Evolutionary conservation across 2,329 filamentous ascomycete genomes (phyloP).

Genomic region (Trichophaea hybrida): DNA sequence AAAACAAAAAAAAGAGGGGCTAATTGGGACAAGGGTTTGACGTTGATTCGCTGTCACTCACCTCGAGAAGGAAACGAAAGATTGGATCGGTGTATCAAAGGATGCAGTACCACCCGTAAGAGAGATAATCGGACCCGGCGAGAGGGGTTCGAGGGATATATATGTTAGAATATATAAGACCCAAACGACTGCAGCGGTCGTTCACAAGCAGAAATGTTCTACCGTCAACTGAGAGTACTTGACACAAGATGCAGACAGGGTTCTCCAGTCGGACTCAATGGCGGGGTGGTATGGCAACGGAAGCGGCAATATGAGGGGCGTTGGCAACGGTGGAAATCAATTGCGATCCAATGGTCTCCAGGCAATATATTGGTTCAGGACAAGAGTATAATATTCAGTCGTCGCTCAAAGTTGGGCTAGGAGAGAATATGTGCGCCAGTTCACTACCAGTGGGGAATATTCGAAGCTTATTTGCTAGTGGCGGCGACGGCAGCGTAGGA

Average conservation of each 20-base stretch:
- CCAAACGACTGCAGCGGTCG: too few relatives aligned
- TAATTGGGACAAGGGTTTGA: constrained; percentile 13
- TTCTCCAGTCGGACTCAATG: too few relatives aligned
- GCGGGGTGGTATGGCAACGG: too few relatives aligned
- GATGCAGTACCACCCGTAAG: background rate
- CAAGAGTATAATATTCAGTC: background rate
- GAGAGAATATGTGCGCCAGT: background rate
- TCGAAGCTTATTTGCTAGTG: background rate
- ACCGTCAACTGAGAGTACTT: too few relatives aligned
- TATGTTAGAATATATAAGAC: too few relatives aligned
- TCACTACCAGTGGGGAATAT: background rate
- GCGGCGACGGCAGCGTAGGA: background rate
- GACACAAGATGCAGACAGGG: too few relatives aligned
- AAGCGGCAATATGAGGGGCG: too few relatives aligned
- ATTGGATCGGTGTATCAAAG: background rate
- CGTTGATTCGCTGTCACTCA: constrained; percentile 21
- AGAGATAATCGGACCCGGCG: background rate
- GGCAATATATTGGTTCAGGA: background rate
- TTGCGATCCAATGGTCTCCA: too few relatives aligned
- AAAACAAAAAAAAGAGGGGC: constrained; percentile 4
- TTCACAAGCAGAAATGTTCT: too few relatives aligned
- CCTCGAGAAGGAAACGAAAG: constrained; percentile 1
- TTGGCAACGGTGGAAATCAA: too few relatives aligned
- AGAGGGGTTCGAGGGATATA: too few relatives aligned
- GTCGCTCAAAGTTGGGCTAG: background rate